Conservation (phyloP, 2,329 filamentous ascomycete species). For the Alternaria novae-zelandiae region DNA sequence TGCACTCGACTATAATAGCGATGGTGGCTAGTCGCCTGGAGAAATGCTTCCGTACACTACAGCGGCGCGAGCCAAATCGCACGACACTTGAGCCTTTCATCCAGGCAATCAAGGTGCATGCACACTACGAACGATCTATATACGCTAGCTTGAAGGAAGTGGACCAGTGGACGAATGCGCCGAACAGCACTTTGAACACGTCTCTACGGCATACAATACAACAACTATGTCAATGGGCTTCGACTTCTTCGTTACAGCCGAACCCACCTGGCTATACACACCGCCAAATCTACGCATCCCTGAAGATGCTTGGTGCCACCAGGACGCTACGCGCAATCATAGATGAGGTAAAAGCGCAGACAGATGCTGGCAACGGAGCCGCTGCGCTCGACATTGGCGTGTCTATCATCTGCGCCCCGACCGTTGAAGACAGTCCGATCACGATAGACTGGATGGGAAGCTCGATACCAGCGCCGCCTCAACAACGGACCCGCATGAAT, state of each 20-base stretch:
- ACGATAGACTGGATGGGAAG: constrained; percentile 43
- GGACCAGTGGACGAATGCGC: constrained; percentile 68
- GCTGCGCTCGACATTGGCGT: constrained; percentile 73
- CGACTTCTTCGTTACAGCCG: constrained; percentile 57
- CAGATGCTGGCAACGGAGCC: constrained; percentile 64
- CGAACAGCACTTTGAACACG: constrained; percentile 62
- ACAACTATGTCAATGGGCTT: constrained; percentile 70
- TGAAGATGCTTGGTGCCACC: constrained; percentile 67
- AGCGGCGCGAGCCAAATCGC: constrained; percentile 69
- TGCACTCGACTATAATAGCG: constrained; percentile 74
- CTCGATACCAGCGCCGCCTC: constrained; percentile 29
- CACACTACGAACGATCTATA: constrained; percentile 66
- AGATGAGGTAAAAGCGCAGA: constrained; percentile 70
- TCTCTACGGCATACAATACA: constrained; percentile 68
- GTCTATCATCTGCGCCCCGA: constrained; percentile 72
- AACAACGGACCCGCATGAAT: constrained; percentile 54
- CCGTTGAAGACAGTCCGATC: constrained; percentile 47
- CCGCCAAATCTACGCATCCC: constrained; percentile 68
- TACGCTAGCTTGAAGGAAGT: constrained; percentile 70
- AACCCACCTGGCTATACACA: constrained; percentile 73
- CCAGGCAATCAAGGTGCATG: constrained; percentile 66
- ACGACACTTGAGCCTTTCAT: constrained; percentile 74
- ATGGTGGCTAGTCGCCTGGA: constrained; percentile 74
- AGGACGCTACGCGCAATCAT: constrained; percentile 67
- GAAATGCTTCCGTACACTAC: constrained; percentile 69